A percentile compares a stretch with the other conserved stretches of the same genome.
These are phyloP conservation scores for Backusella circina DNA, from an alignment of 192 early-diverging fungal species.

Conservation along the genomic window DNA sequence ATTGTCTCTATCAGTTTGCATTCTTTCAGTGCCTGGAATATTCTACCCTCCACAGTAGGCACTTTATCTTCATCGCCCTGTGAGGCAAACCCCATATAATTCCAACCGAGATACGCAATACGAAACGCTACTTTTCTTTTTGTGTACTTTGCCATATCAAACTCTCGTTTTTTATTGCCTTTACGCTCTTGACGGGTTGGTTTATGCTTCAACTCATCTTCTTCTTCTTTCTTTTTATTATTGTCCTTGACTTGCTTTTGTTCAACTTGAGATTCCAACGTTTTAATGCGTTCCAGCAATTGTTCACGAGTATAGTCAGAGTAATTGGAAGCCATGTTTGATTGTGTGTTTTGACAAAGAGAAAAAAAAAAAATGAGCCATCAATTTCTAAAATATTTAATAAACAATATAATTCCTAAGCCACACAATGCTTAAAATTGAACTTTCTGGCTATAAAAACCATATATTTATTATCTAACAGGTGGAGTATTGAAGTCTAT, in stretches of 20 bases:
- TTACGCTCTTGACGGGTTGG: not conserved
- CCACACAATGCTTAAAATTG: not conserved
- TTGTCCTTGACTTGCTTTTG: not conserved
- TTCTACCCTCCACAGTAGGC: constrained; percentile 78
- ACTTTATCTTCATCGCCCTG: constrained; percentile 54
- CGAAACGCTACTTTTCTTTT: constrained; percentile 80
- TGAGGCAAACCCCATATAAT: constrained; percentile 81
- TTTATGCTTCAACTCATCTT: not conserved
- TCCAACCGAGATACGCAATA: constrained; percentile 90
- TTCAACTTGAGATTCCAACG: not conserved
- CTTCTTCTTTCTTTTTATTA: not conserved
- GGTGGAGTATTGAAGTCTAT: not conserved
- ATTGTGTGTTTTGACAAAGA: not conserved
- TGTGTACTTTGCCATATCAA: constrained; percentile 78
- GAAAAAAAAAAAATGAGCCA: not conserved
- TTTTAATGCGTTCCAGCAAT: not conserved
- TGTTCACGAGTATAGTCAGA: not conserved
- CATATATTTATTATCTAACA: not conserved
- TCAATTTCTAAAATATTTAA: not conserved
- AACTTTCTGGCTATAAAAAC: not conserved
- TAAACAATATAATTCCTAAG: not conserved
- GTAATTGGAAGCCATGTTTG: not conserved
- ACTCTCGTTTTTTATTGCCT: constrained; percentile 41
- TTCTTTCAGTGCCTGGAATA: constrained; percentile 79
- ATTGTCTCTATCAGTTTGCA: constrained; percentile 73